A percentile compares a stretch with the other conserved stretches of the same genome.
These are phyloP conservation scores for Galerina marginata DNA, from an alignment of 768 basidiomycete genomes.

Conservation along the genomic window DNA sequence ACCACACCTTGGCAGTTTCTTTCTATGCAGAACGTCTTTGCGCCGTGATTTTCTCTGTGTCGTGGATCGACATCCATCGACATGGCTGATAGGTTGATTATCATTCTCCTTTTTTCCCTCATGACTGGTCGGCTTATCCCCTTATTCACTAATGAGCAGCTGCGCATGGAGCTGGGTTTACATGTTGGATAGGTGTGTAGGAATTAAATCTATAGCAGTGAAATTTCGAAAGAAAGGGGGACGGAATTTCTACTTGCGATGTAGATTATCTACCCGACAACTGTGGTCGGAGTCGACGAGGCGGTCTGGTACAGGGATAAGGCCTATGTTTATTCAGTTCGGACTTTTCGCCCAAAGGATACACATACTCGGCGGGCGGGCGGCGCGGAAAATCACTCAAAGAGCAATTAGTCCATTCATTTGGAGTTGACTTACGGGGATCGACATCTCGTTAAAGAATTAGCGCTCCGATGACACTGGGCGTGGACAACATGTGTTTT, in stretches of 20 bases:
- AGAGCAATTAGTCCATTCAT: too few relatives aligned
- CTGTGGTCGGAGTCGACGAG: too few relatives aligned
- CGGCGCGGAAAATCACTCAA: too few relatives aligned
- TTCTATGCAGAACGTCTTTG: background rate
- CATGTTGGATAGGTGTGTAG: background rate
- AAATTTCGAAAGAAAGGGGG: background rate
- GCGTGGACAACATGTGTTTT: too few relatives aligned
- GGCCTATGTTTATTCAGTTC: too few relatives aligned
- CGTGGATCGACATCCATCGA: background rate
- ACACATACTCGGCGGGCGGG: too few relatives aligned
- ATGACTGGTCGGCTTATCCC: background rate
- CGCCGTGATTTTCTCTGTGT: background rate
- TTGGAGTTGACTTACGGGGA: too few relatives aligned
- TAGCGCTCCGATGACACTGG: too few relatives aligned
- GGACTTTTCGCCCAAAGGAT: too few relatives aligned
- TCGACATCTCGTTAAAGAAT: too few relatives aligned
- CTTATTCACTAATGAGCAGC: slow-evolving; percentile 4
- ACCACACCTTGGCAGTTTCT: background rate
- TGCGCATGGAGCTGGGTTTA: background rate
- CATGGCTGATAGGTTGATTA: background rate
- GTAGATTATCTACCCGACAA: too few relatives aligned
- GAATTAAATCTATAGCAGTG: background rate
- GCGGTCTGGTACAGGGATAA: too few relatives aligned
- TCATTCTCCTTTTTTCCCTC: background rate
- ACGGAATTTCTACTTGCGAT: background rate